Evolutionary conservation across 768 basidiomycete species (phyloP).

Genomic region (Trichaptum fuscoviolaceum): DNA sequence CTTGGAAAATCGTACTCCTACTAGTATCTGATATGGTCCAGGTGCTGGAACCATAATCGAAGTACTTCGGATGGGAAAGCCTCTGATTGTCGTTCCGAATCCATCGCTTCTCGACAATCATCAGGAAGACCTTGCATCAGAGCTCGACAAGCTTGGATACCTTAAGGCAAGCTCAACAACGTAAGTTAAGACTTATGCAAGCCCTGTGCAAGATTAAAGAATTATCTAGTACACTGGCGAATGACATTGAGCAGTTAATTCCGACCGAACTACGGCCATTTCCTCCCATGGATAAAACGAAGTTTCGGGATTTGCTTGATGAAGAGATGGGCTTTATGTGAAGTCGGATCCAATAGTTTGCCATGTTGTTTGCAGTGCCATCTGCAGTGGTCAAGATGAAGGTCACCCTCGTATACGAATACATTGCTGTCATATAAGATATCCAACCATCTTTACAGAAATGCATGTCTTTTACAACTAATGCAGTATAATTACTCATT

Average conservation of each 20-base stretch:
- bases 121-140: slow-evolving; percentile 80
- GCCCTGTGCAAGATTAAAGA: slow-evolving; percentile 7
- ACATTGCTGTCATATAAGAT: no score
- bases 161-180: slow-evolving; percentile 49
- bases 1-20: neutral
- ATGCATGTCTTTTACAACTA: no score
- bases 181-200: slow-evolving; percentile 38
- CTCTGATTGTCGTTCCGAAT: slow-evolving; percentile 87
- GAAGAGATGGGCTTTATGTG: slow-evolving; percentile 71
- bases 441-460: no score
- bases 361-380: neutral
- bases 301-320: slow-evolving; percentile 60
- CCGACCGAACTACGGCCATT: slow-evolving; percentile 45
- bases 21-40: slow-evolving; percentile 24
- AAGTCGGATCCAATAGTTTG: slow-evolving; percentile 7
- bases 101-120: slow-evolving; percentile 87
- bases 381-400: no score
- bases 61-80: slow-evolving; percentile 66
- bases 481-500: no score
- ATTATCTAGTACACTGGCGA: slow-evolving; percentile 31
- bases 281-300: slow-evolving; percentile 61
- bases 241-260: slow-evolving; percentile 48
- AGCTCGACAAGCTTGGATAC: slow-evolving; percentile 53
- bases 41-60: slow-evolving; percentile 95
- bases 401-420: no score